Conservation (phyloP, 169 alveolate species). For the Toxoplasma gondii region DNA sequence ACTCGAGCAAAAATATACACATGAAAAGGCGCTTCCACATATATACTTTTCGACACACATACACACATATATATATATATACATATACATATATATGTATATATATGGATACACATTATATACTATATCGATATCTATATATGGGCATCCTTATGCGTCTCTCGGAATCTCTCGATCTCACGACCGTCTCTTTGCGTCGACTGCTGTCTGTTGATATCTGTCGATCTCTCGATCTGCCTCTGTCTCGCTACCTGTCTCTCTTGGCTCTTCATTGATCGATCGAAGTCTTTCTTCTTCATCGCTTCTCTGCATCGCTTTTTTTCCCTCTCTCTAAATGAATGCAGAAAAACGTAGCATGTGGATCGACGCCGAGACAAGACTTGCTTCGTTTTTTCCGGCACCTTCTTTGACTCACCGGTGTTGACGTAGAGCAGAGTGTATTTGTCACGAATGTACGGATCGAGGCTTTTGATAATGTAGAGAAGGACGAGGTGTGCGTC, state of each 20-base stretch:
- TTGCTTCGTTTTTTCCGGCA: too few species aligned
- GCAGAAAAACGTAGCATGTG: too few species aligned
- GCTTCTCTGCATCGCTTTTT: too few species aligned
- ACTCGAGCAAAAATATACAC: neutral
- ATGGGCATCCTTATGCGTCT: neutral
- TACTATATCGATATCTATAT: neutral
- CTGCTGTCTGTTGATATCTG: too few species aligned
- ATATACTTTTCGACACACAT: neutral
- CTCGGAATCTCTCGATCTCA: neutral
- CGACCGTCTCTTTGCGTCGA: too few species aligned
- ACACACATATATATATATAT: neutral
- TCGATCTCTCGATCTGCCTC: too few species aligned
- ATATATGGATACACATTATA: neutral
- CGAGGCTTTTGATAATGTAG: constrained; percentile 44
- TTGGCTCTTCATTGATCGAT: too few species aligned
- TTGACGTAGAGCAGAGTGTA: constrained; percentile 49
- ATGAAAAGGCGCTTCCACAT: neutral
- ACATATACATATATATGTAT: neutral
- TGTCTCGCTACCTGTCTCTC: too few species aligned
- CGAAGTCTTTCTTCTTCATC: too few species aligned
- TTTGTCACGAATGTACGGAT: constrained; percentile 54
- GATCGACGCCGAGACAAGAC: too few species aligned
- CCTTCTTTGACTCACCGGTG: neutral
- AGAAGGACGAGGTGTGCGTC: constrained; percentile 40
- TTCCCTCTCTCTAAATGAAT: too few species aligned